Conservation (phyloP, 78 protist species). For the Thecamonas trahens region DNA sequence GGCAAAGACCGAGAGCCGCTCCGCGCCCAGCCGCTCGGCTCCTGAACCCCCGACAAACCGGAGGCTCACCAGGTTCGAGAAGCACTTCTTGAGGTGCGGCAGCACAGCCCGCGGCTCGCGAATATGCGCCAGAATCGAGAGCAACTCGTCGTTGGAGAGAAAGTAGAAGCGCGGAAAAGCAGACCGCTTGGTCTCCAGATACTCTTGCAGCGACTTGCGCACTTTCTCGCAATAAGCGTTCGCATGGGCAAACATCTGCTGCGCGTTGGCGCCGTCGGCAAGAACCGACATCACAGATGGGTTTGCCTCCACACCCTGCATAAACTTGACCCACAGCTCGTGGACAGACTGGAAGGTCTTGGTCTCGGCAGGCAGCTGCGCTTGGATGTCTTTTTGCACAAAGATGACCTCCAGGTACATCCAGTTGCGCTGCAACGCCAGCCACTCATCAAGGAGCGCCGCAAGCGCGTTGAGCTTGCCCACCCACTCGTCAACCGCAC, state of each 20-base stretch:
- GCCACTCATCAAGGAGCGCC: constrained; percentile 74
- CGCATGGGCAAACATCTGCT: too few species aligned
- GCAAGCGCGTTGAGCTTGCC: constrained; percentile 21
- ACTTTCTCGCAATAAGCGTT: constrained; percentile 34
- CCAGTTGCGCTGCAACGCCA: constrained; percentile 72
- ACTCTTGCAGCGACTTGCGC: constrained; percentile 57
- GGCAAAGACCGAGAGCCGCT: neutral
- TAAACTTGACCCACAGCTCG: constrained; percentile 21
- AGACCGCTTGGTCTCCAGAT: constrained; percentile 63
- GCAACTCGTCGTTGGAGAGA: constrained; percentile 49
- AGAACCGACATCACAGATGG: neutral
- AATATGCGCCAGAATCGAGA: constrained; percentile 29
- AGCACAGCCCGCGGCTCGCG: constrained; percentile 36
- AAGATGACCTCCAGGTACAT: constrained; percentile 70
- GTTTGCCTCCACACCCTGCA: neutral
- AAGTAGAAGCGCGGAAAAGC: constrained; percentile 77
- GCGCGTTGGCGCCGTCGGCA: neutral
- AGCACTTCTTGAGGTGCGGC: constrained; percentile 41
- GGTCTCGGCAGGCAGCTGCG: constrained; percentile 64
- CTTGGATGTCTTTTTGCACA: constrained; percentile 53
- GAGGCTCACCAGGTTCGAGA: neutral
- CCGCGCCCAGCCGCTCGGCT: neutral
- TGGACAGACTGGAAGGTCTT: constrained; percentile 51
- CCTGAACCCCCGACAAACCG: neutral
- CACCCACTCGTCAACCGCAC: constrained; percentile 65